Conservation (phyloP, 73 alveolate genomes). For the Paramecium tetraurelia region DNA sequence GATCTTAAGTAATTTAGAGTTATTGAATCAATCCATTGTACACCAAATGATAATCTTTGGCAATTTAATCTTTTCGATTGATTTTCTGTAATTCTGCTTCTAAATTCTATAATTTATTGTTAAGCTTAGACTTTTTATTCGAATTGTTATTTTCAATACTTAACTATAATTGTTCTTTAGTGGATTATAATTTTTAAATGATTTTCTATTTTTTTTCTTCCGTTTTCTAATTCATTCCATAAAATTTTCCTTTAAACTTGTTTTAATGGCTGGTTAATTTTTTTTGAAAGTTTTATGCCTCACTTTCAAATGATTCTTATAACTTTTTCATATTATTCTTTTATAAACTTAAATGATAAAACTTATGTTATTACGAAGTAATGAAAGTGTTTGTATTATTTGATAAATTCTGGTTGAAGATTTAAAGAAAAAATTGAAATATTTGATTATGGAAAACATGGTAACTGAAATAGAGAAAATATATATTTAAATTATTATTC, state of each 20-base stretch:
- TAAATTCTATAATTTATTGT: background rate
- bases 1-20: background rate
- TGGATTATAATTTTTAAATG: background rate
- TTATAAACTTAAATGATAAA: background rate
- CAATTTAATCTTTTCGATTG: background rate
- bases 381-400: background rate
- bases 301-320: background rate
- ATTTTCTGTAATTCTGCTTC: background rate
- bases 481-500: background rate
- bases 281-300: background rate
- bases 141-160: background rate
- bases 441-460: background rate
- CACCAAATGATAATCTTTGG: background rate
- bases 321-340: background rate
- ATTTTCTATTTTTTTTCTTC: background rate
- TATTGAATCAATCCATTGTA: background rate
- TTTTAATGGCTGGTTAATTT: background rate
- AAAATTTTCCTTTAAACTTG: background rate
- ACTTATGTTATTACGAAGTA: background rate
- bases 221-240: background rate
- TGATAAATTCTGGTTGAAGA: background rate
- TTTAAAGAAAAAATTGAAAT: background rate
- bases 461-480: background rate
- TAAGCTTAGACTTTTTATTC: background rate
- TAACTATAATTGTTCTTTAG: background rate